Evolutionary conservation across 352 stramenopile genomes (phyloP), one percentile per base, ranked within the genome.

Genomic region (Phytophthora sansomeana): DNA sequence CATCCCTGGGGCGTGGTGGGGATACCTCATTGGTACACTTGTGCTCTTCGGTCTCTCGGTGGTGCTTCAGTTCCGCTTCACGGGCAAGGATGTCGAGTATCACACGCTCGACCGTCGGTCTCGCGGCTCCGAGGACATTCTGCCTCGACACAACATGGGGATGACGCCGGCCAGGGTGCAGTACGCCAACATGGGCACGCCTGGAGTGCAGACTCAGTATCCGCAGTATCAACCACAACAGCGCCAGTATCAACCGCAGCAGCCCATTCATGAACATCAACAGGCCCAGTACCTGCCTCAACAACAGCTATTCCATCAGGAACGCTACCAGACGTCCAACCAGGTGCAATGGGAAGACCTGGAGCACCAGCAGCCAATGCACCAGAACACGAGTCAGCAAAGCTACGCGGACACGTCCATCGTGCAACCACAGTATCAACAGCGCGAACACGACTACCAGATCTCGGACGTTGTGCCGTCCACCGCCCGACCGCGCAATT

Each of bases 1-100:
- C 10, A 78, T 91, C 67, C 80, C 81, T 3, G 62, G 68, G 13
- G 75, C 70, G 5, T 91, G 81, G 80, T 91, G 81, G 75, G 79
- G 53, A 2, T 93, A 93, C 55, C 72, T 91, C 21, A 71, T 76
- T 3, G 79, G 71, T 0, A 83, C 76, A 2, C 36, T 92, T 17
- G 69, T 90, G 30, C 59, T 91, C 5, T 83, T 78, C 10, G 61
- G 59, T 4, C 56, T 91, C 48, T 81, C 78, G 0, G 51, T 82
- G 38, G 54, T 80, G 9, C 54, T 93, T 3, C 83, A 91, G 58
- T 75, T 82, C 59, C 43, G 63, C 19, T 67, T 81, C 38, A 85
- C 82, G 2, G 69, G 68, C 14, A 69, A 72, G 6, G 73, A 75
- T 48, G 59, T 77, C 6, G 69, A 87, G 26, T 74, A 81, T 44